Evolutionary conservation across 2,329 filamentous ascomycete species (phyloP).

Genomic region (Neodidymelliopsis sp.): DNA sequence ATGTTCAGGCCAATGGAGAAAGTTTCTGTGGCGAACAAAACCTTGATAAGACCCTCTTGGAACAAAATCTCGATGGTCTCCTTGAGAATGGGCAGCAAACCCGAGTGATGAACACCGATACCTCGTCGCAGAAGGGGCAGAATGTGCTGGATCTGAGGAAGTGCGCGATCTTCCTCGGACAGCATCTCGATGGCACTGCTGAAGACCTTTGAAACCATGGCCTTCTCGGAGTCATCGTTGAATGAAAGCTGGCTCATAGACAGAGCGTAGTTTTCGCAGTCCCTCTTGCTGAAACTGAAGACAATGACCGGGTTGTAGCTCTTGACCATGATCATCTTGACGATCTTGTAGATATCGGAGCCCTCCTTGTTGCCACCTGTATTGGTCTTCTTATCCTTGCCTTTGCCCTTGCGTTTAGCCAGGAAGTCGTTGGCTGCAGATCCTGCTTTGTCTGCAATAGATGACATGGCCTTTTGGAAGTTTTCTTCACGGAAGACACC

Average conservation of each 20-base stretch:
- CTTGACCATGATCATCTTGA: slow-evolving; percentile 98
- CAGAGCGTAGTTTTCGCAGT: slow-evolving; percentile 90
- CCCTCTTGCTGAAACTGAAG: slow-evolving; percentile 98
- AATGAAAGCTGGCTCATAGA: slow-evolving; percentile 87
- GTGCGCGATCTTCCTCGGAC: slow-evolving; percentile 85
- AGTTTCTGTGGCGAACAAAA: slow-evolving; percentile 96
- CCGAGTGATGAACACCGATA: slow-evolving; percentile 97
- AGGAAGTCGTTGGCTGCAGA: slow-evolving; percentile 80
- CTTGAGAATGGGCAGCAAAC: slow-evolving; percentile 92
- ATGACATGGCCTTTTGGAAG: slow-evolving; percentile 93
- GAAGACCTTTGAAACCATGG: slow-evolving; percentile 94
- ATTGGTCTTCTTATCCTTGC: slow-evolving; percentile 90
- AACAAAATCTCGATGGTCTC: slow-evolving; percentile 99
- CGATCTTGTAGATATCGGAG: slow-evolving; percentile 94
- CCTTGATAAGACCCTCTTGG: slow-evolving; percentile 97
- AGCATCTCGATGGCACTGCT: slow-evolving; percentile 90
- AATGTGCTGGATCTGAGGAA: slow-evolving; percentile 91
- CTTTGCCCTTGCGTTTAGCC: slow-evolving; percentile 83
- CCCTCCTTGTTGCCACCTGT: slow-evolving; percentile 75
- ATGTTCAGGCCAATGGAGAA: slow-evolving; percentile 99
- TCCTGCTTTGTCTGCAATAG: slow-evolving; percentile 87
- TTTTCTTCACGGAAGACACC: slow-evolving; percentile 96
- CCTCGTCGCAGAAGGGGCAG: slow-evolving; percentile 87
- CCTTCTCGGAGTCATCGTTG: slow-evolving; percentile 95
- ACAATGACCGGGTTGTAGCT: slow-evolving; percentile 98